Evolutionary conservation across 768 basidiomycete genomes (phyloP), one percentile per base, ranked within the genome.

Genomic region (Amanita brunnescens): DNA sequence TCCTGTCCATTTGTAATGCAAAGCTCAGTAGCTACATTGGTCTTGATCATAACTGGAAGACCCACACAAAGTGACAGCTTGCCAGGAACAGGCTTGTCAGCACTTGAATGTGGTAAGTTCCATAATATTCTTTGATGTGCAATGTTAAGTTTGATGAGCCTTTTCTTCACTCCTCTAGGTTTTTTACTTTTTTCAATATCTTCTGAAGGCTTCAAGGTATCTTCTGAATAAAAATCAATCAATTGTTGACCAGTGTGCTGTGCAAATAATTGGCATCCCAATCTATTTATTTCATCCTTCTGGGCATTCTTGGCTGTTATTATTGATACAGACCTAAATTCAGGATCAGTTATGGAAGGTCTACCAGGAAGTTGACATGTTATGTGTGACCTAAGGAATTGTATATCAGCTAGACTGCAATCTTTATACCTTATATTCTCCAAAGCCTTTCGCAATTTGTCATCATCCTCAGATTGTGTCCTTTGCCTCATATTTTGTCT

Each of bases 1-100:
- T 68, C 64, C 50, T 67, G 65, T 1, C 68, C 69, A 49, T 66
- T 67, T 2, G 67, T 69, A 6, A 70, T 67, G 41, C 63, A 60
- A 13, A 66, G 48, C 35, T 66, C 64, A 24, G 64, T 66, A 1
- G 60, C 61, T 30, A 58, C 47, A 55, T 67, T 67, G 33, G 56
- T 49, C 14, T 55, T 38, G 8, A 66, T 55, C 47, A 65, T 60
- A 4, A 68, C 57, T 49, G 70, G 71, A 50, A 68, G 55, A 0
- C 65, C 67, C 30, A 59, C n/a, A 56, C 65, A 67, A 8, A 68
- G 33, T 1, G 57, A 54, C 1, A 73, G 52, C 35, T 65, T 64
- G 2, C 59, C 63, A 23, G 67, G 43, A 32, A 55, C 32, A 20
- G 35, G 33, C 41, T 47, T 42, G 21, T 18, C 35, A 3, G 43